Conservation (phyloP, 2,329 filamentous ascomycete species). For the Knufia fluminis region DNA sequence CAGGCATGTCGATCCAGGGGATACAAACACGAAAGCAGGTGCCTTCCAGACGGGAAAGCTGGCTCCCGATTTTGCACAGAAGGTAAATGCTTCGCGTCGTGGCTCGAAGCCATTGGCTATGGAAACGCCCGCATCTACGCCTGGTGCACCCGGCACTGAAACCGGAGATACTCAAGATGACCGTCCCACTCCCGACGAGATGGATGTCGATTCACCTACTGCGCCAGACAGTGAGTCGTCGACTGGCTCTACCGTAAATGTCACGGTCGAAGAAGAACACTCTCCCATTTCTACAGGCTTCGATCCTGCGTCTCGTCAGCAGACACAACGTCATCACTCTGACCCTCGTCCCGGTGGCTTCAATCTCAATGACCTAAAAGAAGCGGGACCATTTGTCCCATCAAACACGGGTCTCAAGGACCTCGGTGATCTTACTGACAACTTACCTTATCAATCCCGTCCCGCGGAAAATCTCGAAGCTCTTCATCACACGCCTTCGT, state of each 20-base stretch:
- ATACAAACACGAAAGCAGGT: slow-evolving; percentile 12
- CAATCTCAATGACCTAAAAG: slow-evolving; percentile 43
- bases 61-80: slow-evolving; percentile 15
- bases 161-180: neutral
- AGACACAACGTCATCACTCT: neutral
- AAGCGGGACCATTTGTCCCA: slow-evolving; percentile 41
- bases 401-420: slow-evolving; percentile 43
- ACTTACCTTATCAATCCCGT: slow-evolving; percentile 51
- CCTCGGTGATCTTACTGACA: slow-evolving; percentile 44
- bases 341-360: slow-evolving; percentile 23
- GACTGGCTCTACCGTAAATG: slow-evolving; percentile 1
- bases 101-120: slow-evolving; percentile 7
- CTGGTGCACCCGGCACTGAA: neutral
- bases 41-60: slow-evolving; percentile 19
- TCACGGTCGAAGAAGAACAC: slow-evolving; percentile 7
- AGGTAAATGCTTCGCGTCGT: slow-evolving; percentile 4
- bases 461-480: slow-evolving; percentile 31
- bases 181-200: slow-evolving; percentile 3
- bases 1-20: slow-evolving; percentile 7
- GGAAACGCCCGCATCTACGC: neutral
- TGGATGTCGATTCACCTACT: slow-evolving; percentile 9
- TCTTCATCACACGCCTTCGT: slow-evolving; percentile 32
- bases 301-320: neutral
- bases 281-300: neutral
- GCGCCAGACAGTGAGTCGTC: neutral